Base-by-base conservation (phyloP, 345 rosid species). In the Bruguiera gymnorhiza region DNA sequence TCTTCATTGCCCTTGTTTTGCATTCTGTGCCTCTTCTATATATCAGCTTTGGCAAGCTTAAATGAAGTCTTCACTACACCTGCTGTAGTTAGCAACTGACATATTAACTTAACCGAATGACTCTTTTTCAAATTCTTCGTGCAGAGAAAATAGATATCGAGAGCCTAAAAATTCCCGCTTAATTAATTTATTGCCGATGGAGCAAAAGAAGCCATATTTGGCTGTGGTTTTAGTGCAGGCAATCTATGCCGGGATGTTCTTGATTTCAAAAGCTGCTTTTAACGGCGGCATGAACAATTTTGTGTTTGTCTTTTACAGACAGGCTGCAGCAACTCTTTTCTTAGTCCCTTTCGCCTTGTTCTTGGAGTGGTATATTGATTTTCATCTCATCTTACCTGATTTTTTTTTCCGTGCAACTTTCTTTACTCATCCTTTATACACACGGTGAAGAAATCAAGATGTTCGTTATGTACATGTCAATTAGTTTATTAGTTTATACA, bases 181-280 rank as follows among this genome's bases (percentile, higher is more conserved):
- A 21, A 10, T 56, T 23, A 21, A 10, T 21, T 56, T 30, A 2
- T 29, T 39, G n/a, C 13, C 1, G 48, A 82, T 85, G 90, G 85
- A 68, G 34, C 75, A 66, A 24, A 88, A 83, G 75, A 91, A 87
- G 70, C 83, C 97, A 10, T 91, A 86, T 65, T 53, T 87, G 63
- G 68, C 71, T 24, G 94, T 81, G 61, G 4, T 83, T 53, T 68
- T 87, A 16, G 77, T 91, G 37, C 98, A 94, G 70, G 66, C 84
- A n/a, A 87, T 94, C 52, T 94, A 89, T 64, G 79, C 95, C 10
- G 86, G 86, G 61, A 89, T 94, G 98, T 94, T 94, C 87, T 76
- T 94, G 83, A 73, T 94, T 78, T 94, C 98, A 52, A 94, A 94
- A 73, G 96, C 92, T 5, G 97, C 86, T 34, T 91, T 94, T 74